These are phyloP conservation scores for Phytopythium helicoides DNA, from an alignment of 352 stramenopile genomes.

Conservation along the genomic window DNA sequence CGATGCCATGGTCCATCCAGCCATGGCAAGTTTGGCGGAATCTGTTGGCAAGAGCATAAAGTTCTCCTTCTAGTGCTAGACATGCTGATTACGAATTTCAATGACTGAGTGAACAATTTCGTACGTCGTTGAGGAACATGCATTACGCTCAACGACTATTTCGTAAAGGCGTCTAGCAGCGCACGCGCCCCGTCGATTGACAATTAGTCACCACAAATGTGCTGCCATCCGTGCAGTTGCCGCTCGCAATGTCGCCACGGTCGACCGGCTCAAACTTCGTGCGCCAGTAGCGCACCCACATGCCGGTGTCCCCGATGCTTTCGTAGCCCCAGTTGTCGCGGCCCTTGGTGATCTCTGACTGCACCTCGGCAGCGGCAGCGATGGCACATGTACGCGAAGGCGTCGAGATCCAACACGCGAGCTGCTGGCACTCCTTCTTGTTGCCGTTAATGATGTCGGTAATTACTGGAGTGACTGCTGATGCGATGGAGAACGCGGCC, in stretches of 20 bases:
- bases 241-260: background rate
- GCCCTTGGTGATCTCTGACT: background rate
- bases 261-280: conserved; percentile 2
- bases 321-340: conserved; percentile 1
- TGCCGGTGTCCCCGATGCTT: background rate
- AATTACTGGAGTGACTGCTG: background rate
- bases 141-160: no score
- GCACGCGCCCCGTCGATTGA: background rate
- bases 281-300: conserved; percentile 2
- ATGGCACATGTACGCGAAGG: background rate
- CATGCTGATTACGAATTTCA: no score
- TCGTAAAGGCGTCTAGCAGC: no score
- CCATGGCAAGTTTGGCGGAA: no score
- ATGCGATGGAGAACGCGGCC: no score
- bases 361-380: background rate
- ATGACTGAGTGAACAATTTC: no score
- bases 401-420: background rate
- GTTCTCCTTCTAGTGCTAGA: no score
- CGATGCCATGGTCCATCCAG: no score
- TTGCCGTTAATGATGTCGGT: background rate
- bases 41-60: no score
- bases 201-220: background rate
- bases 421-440: conserved; percentile 5
- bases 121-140: no score
- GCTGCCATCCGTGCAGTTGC: background rate